Evolutionary conservation across 2,329 filamentous ascomycete genomes (phyloP).

Genomic region (Fusarium beomiforme): DNA sequence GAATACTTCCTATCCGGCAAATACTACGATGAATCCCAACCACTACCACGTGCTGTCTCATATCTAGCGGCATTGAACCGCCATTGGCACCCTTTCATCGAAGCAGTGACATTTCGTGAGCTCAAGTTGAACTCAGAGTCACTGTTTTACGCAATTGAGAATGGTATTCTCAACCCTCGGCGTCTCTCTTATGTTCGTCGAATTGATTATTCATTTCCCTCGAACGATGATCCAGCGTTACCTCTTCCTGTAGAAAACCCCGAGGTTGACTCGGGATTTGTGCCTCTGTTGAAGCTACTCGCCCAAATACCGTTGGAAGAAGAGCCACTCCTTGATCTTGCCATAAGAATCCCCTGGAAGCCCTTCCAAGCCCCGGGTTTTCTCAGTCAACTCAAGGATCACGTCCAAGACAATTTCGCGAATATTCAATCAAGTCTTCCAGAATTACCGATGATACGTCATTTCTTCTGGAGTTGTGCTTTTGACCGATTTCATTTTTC

Average conservation of each 20-base stretch:
- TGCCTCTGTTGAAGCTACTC: background rate
- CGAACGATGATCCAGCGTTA: background rate
- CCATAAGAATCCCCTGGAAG: background rate
- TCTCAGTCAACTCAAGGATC: background rate
- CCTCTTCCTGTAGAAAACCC: background rate
- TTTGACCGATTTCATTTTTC: background rate
- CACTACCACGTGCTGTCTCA: background rate
- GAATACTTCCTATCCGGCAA: background rate
- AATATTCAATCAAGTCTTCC: background rate
- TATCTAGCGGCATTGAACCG: background rate
- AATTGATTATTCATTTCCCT: background rate
- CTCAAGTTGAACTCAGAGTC: background rate
- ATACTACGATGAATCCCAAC: background rate
- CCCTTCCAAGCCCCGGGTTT: background rate
- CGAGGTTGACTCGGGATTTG: background rate
- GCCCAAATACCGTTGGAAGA: background rate
- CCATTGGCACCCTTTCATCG: background rate
- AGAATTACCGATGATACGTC: background rate
- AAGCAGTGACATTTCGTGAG: background rate
- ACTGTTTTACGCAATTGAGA: background rate
- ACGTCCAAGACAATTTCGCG: background rate
- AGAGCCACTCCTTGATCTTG: background rate
- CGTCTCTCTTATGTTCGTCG: constrained; percentile 4
- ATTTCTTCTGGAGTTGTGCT: fast-evolving
- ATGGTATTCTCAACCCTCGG: background rate